Evolutionary conservation across 2,329 filamentous ascomycete genomes (phyloP), one percentile per base, ranked within the genome.

Genomic region (Penicillium nordicum): DNA sequence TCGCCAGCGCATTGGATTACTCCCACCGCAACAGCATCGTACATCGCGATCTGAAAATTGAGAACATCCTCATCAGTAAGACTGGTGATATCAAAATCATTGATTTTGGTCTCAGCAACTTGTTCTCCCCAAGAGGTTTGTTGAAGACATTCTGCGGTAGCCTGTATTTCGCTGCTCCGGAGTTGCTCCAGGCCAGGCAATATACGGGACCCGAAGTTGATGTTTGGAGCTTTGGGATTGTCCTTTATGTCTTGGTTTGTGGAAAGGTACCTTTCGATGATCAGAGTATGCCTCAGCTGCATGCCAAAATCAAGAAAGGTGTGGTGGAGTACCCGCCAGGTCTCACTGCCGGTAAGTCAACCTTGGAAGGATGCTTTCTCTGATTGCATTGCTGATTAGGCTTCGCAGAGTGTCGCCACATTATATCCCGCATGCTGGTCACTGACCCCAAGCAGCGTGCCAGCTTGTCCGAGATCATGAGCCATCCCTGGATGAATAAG

Each of bases 41-140:
- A 25, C 94, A 99, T 74, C 87, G 94, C 49, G 94, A 99, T 72
- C 78, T 99, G 63, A 99, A 99, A 81, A 99, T 99, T 65, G 94
- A 97, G 75, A 99, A 99, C 72, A 99, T 99, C 53, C 84, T 99
- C 59, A 99, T 99, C 77, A 97, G 92, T 81, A 97, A 97, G 80
- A 97, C 90, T 2, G 94, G 94, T 40, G 94, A 99, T 71, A 99
- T 99, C 76, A 97, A 97, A 73, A 97, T 99, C 67, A 99, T 99
- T 65, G 94, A 99, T 72, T 99, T 99, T 73, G 94, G 93, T 30
- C 81, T 99, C 53, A 97, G 93, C 79, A 99, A 99, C 69, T 84
- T 97, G 5, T 99, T 97, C 74, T 88, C 91, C 7, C 94, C 94
- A 0, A 82, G 87, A 43, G 84, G 84, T 59, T 88, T 95, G 61